phyloP scores from a whole-genome alignment of 176 grass and related monocot species.

The Musa schizocarpa region DNA sequence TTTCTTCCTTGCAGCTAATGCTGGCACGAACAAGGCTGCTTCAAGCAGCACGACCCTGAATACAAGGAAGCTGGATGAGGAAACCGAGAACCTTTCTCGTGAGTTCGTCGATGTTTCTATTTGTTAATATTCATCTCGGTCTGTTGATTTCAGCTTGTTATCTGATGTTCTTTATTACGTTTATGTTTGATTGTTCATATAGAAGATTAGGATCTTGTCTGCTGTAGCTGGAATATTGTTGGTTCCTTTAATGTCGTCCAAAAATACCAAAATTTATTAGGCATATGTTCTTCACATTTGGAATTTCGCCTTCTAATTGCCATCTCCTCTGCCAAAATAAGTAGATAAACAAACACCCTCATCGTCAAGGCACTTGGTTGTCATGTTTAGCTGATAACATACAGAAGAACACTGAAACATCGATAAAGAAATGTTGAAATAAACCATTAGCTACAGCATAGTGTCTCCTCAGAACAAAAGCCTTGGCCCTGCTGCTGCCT shows the following conservation, averaged over 20 bases:
- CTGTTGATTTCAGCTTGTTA: not conserved
- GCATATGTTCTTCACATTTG: too few species aligned
- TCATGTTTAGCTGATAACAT: too few species aligned
- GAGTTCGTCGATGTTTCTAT: conserved; percentile 11
- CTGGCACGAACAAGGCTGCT: conserved; percentile 53
- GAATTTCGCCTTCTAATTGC: too few species aligned
- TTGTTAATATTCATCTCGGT: not conserved
- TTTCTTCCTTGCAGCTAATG: conserved; percentile 39
- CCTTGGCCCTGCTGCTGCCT: too few species aligned
- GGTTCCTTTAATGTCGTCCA: too few species aligned
- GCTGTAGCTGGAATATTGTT: too few species aligned
- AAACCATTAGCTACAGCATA: not conserved
- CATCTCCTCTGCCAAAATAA: too few species aligned
- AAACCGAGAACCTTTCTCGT: conserved; percentile 69
- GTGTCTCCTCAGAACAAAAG: not conserved
- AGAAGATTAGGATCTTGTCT: not conserved
- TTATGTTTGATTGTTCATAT: not conserved
- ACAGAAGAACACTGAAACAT: not conserved
- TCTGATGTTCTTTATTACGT: not conserved
- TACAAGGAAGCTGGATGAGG: conserved; percentile 60
- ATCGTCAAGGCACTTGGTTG: too few species aligned
- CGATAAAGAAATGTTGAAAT: not conserved
- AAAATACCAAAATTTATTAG: too few species aligned
- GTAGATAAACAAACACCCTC: too few species aligned
- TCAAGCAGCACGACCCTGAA: conserved; percentile 51